Conservation (phyloP, 1,139 yeast species). For the Hanseniaspora uvarum region DNA sequence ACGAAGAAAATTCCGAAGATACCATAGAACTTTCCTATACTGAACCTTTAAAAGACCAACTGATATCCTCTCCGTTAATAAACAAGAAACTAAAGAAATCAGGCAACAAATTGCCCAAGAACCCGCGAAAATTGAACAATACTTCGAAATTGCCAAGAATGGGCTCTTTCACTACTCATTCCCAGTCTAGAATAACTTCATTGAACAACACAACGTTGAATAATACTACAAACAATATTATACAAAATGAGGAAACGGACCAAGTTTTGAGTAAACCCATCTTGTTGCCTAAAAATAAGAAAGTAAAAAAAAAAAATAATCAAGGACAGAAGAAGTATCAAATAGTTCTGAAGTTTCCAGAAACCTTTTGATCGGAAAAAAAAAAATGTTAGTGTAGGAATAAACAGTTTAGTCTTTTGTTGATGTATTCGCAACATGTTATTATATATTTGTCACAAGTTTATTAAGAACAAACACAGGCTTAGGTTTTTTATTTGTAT, state of each 20-base stretch:
- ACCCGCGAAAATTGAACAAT: not conserved
- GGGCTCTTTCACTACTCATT: constrained; percentile 15
- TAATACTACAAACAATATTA: not conserved
- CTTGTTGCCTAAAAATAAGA: not conserved
- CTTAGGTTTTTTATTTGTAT: no score
- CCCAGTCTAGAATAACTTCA: constrained; percentile 11
- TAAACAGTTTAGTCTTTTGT: not conserved
- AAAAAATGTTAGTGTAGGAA: not conserved
- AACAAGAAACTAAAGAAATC: constrained; percentile 1
- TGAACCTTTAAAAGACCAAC: not conserved
- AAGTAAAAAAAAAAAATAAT: not conserved
- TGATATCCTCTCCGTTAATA: not conserved
- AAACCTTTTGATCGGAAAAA: constrained; percentile 1
- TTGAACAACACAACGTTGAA: constrained; percentile 11
- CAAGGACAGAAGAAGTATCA: constrained; percentile 9
- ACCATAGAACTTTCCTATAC: constrained; percentile 4
- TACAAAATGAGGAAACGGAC: not conserved
- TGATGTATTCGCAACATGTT: no score
- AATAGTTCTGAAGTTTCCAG: constrained; percentile 15
- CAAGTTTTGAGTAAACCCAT: not conserved
- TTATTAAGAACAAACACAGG: no score
- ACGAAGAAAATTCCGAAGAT: constrained; percentile 9
- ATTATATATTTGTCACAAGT: no score
- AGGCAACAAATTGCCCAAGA: constrained; percentile 8
- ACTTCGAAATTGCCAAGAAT: constrained; percentile 8